Evolutionary conservation across 148 eudicot genomes (phyloP).

Genomic region (Rhododendron molle): DNA sequence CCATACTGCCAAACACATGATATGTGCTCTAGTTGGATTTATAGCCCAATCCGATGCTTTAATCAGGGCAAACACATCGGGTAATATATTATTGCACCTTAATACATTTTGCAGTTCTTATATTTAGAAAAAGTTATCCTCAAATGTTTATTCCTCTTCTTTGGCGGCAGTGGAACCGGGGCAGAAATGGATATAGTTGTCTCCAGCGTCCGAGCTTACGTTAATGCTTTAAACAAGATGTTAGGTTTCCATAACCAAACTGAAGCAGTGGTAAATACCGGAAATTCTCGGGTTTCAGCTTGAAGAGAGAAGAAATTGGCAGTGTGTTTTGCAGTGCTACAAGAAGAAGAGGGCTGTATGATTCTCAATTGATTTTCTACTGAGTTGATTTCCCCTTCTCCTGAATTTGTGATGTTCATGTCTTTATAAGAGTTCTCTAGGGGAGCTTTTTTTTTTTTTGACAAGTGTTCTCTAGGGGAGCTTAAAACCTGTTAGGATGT

Average conservation of each 20-base stretch:
- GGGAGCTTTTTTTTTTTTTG: too few species aligned
- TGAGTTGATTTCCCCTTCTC: too few species aligned
- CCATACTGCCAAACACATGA: not conserved
- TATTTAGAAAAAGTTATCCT: not conserved
- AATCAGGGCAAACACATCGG: not conserved
- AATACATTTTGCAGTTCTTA: not conserved
- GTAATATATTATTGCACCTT: not conserved
- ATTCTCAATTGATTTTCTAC: not conserved
- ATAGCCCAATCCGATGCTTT: not conserved
- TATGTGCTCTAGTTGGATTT: not conserved
- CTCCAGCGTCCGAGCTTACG: slow-evolving; percentile 84
- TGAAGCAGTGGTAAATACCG: slow-evolving; percentile 14
- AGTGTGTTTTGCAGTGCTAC: not conserved
- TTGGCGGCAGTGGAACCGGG: slow-evolving; percentile 72
- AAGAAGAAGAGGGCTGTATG: not conserved
- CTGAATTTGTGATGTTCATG: too few species aligned
- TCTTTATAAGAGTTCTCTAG: too few species aligned
- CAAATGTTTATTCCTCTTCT: not conserved
- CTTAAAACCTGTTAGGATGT: too few species aligned
- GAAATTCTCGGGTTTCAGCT: slow-evolving; percentile 23
- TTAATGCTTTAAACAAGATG: slow-evolving; percentile 89
- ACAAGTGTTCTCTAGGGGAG: too few species aligned
- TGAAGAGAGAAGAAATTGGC: not conserved
- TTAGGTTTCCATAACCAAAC: slow-evolving; percentile 49
- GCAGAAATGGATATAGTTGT: slow-evolving; percentile 89